Evolutionary conservation across 176 grass and related monocot genomes (phyloP).

Genomic region (Bromus sterilis): DNA sequence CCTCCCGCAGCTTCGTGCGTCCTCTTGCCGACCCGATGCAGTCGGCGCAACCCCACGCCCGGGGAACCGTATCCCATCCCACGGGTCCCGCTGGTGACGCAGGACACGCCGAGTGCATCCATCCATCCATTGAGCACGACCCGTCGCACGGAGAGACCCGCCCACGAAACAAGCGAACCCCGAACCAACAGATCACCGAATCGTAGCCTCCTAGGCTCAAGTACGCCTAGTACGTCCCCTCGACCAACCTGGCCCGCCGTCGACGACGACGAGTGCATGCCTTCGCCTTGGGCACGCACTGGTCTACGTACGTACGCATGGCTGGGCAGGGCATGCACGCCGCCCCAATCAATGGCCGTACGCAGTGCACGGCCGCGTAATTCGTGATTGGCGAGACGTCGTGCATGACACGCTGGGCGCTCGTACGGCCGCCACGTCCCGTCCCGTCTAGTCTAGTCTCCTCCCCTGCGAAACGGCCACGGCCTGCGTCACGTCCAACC

Average conservation of each 20-base stretch:
- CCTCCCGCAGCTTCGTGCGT: no score
- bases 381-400: background rate
- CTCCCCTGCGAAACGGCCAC: background rate
- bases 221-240: background rate
- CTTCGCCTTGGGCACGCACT: no score
- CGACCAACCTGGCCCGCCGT: background rate
- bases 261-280: background rate
- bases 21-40: no score
- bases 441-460: background rate
- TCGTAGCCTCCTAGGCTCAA: background rate
- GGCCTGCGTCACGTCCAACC: background rate
- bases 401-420: background rate
- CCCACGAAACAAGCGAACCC: background rate
- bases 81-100: background rate
- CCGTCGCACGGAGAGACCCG: background rate
- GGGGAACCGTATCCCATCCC: no score
- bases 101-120: background rate
- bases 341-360: conserved; percentile 4
- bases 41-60: no score
- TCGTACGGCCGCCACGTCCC: background rate
- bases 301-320: background rate
- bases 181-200: background rate
- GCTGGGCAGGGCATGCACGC: background rate
- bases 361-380: background rate
- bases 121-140: background rate